These are phyloP conservation scores for Barbatosphaeria neglecta DNA, from an alignment of 495 filamentous ascomycete species.

Conservation along the genomic window DNA sequence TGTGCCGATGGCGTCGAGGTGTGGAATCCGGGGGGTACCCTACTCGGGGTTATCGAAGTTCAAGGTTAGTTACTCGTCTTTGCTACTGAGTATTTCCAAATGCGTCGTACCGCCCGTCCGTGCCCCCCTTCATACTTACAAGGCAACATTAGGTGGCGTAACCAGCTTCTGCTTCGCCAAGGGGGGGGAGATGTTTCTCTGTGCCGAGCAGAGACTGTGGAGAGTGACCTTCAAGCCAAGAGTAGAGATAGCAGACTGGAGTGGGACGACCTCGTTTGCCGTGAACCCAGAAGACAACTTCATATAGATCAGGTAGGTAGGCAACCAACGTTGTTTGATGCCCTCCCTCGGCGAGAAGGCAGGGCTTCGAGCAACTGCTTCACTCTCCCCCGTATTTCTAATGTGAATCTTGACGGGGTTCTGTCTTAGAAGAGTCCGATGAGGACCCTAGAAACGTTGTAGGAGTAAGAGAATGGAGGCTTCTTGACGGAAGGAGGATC, in stretches of 20 bases:
- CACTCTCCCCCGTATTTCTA: neutral
- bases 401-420: no score
- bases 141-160: constrained; percentile 11
- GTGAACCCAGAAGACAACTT: neutral
- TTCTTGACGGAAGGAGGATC: no score
- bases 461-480: no score
- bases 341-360: neutral
- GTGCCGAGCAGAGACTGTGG: constrained; percentile 19
- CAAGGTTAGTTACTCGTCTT: constrained; percentile 15
- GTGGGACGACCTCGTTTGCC: neutral
- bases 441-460: no score
- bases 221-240: constrained; percentile 1
- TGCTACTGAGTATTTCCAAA: no score
- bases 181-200: constrained; percentile 16
- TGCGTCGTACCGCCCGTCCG: no score
- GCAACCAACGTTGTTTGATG: no score
- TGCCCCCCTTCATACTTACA: no score
- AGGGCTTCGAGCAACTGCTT: neutral
- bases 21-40: constrained; percentile 29
- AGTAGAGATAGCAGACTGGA: neutral
- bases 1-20: constrained; percentile 39
- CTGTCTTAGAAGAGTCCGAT: no score
- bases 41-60: constrained; percentile 27
- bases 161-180: constrained; percentile 17
- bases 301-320: no score